Evolutionary conservation across 305 asterid species (phyloP).

Genomic region (Fraxinus floribunda): DNA sequence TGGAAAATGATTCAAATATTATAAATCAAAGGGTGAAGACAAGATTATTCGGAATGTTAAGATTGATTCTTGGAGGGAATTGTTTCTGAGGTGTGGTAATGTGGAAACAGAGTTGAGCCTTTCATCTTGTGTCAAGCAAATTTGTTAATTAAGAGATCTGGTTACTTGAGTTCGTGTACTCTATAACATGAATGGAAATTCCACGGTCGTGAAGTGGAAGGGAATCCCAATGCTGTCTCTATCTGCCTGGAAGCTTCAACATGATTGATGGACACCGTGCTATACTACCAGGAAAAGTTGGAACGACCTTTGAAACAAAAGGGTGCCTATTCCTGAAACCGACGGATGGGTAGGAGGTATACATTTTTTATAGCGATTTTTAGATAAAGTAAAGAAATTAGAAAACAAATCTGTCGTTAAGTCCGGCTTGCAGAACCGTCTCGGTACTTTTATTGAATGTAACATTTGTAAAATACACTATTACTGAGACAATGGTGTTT

Average conservation of each 20-base stretch:
- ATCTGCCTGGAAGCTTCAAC: not conserved
- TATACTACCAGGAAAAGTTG: not conserved
- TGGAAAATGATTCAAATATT: not conserved
- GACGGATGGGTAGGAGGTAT: not conserved
- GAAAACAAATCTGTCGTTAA: no score
- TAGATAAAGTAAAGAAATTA: no score
- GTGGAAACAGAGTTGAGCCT: not conserved
- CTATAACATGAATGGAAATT: not conserved
- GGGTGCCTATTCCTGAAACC: not conserved
- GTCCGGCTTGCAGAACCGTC: no score
- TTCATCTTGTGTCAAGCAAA: not conserved
- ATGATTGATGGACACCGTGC: not conserved
- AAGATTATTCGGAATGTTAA: not conserved
- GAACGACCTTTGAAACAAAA: not conserved
- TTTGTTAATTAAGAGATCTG: not conserved
- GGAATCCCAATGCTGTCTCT: not conserved
- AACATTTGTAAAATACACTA: not conserved
- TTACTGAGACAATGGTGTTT: not conserved
- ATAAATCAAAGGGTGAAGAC: not conserved
- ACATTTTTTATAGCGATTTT: not conserved
- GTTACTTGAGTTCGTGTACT: not conserved
- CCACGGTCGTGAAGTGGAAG: not conserved
- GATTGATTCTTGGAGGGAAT: not conserved
- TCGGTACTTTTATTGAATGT: not conserved
- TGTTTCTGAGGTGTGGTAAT: not conserved